Evolutionary conservation across 1,284 basidiomycete species (phyloP).

Genomic region (Cutaneotrichosporon dermatis): DNA sequence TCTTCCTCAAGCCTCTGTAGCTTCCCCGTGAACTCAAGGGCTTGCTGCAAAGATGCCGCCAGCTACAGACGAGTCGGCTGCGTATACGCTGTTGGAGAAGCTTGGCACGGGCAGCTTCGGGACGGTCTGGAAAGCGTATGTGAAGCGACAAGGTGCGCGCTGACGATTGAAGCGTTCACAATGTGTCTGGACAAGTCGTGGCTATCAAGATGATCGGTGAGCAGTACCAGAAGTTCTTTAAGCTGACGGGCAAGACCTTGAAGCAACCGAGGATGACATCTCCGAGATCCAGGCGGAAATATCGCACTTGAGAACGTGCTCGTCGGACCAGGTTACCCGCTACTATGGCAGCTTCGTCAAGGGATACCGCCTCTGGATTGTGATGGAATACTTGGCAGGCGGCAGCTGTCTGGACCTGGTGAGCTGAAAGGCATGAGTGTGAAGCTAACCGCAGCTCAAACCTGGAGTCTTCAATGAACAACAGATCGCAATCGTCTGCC

Average conservation of each 20-base stretch:
- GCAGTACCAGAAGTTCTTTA: slow-evolving; percentile 26
- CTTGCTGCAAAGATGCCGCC: not conserved
- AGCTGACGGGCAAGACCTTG: slow-evolving; percentile 45
- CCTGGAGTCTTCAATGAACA: slow-evolving; percentile 82
- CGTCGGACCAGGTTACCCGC: slow-evolving; percentile 89
- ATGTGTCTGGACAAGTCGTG: slow-evolving; percentile 86
- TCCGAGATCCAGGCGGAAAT: slow-evolving; percentile 98
- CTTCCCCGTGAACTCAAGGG: not conserved
- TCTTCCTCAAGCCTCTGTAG: not conserved
- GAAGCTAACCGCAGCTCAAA: slow-evolving; percentile 58
- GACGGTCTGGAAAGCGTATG: slow-evolving; percentile 85
- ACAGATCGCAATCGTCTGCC: slow-evolving; percentile 90
- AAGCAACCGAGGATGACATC: slow-evolving; percentile 83
- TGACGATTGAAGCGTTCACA: slow-evolving; percentile 60
- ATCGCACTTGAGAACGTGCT: slow-evolving; percentile 87
- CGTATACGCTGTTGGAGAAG: slow-evolving; percentile 91
- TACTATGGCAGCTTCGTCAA: slow-evolving; percentile 97
- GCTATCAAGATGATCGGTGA: slow-evolving; percentile 96
- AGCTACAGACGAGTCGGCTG: slow-evolving; percentile 65
- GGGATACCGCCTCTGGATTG: slow-evolving; percentile 96
- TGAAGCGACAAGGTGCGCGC: not conserved
- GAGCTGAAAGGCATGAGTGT: too few relatives aligned
- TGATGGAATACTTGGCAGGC: slow-evolving; percentile 98
- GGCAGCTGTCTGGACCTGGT: slow-evolving; percentile 92
- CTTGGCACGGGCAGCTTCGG: slow-evolving; percentile 97